phyloP scores from a whole-genome alignment of 345 rosid genomes.

The Populus alba region DNA sequence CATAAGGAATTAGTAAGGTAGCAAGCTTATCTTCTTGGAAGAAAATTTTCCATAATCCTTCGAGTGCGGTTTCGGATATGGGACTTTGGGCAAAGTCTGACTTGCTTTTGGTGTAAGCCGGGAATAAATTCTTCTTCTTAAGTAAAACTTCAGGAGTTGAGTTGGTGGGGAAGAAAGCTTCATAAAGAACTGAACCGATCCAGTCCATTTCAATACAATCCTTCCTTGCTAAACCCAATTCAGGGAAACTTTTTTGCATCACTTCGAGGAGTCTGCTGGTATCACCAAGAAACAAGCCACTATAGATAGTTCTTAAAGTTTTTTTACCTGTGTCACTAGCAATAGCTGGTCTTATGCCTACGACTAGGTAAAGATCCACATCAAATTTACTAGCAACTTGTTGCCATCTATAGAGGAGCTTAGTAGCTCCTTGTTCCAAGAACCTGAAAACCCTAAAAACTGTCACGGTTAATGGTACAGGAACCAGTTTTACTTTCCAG shows the following conservation, averaged over 20 bases:
- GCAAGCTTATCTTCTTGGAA: conserved; percentile 48
- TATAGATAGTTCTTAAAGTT: conserved; percentile 17
- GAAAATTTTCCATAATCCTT: conserved; percentile 37
- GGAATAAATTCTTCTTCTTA: conserved; percentile 19
- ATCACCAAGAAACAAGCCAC: conserved; percentile 27
- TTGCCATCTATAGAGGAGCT: conserved; percentile 12
- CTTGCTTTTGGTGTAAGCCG: conserved; percentile 34
- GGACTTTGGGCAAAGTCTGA: conserved; percentile 35
- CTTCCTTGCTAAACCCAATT: conserved; percentile 26
- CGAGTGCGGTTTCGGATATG: conserved; percentile 25
- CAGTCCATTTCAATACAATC: conserved; percentile 39
- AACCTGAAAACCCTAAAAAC: conserved; percentile 15
- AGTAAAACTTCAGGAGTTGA: conserved; percentile 30
- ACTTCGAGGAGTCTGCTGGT: conserved; percentile 24
- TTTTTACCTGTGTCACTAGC: not conserved
- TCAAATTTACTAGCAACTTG: conserved; percentile 15
- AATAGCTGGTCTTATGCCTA: not conserved
- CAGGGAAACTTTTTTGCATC: conserved; percentile 31
- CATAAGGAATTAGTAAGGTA: conserved; percentile 63
- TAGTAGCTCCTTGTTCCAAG: conserved; percentile 11
- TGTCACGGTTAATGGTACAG: conserved; percentile 19
- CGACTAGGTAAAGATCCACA: conserved; percentile 14
- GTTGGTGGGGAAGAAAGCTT: conserved; percentile 17
- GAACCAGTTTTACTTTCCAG: conserved; percentile 24
- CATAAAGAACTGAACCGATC: conserved; percentile 25